Evolutionary conservation across 345 rosid species (phyloP).

Genomic region (Anastatica hierochuntica): DNA sequence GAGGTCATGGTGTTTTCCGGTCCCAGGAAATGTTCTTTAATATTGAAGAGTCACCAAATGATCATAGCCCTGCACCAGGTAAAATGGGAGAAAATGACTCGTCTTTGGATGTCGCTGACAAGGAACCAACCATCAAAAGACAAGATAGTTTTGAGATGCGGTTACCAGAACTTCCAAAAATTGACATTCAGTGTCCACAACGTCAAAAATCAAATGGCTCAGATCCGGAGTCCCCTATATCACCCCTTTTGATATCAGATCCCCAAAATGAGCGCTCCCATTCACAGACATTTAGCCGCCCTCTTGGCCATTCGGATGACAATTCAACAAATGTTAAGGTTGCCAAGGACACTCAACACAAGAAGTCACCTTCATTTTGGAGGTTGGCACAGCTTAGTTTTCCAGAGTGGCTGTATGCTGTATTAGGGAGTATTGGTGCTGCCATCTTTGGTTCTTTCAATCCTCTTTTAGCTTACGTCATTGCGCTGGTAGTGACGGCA

Average conservation of each 20-base stretch:
- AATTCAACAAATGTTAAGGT: conserved; percentile 39
- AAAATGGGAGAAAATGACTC: conserved; percentile 65
- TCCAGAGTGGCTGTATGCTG: conserved; percentile 98
- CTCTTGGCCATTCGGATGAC: conserved; percentile 76
- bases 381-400: conserved; percentile 88
- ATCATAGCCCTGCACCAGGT: conserved; percentile 67
- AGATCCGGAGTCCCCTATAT: conserved; percentile 98
- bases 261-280: conserved; percentile 98
- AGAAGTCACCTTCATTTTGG: conserved; percentile 79
- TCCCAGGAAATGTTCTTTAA: conserved; percentile 50
- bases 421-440: conserved; percentile 95
- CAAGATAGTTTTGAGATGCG: conserved; percentile 98
- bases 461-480: conserved; percentile 94
- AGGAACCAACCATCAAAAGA: conserved; percentile 85
- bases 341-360: conserved; percentile 39
- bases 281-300: conserved; percentile 95
- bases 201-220: conserved; percentile 73
- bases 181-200: conserved; percentile 67
- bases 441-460: conserved; percentile 97
- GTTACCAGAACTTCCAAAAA: conserved; percentile 85
- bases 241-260: conserved; percentile 95
- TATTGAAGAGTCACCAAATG: conserved; percentile 62
- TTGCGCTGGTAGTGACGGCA: conserved; percentile 70
- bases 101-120: conserved; percentile 48
- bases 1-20: conserved; percentile 48